Percentiles rank a stretch among this genome's conserved stretches.
Evolutionary conservation across 441 rosid species (phyloP).

Genomic region (Jatropha multifida): DNA sequence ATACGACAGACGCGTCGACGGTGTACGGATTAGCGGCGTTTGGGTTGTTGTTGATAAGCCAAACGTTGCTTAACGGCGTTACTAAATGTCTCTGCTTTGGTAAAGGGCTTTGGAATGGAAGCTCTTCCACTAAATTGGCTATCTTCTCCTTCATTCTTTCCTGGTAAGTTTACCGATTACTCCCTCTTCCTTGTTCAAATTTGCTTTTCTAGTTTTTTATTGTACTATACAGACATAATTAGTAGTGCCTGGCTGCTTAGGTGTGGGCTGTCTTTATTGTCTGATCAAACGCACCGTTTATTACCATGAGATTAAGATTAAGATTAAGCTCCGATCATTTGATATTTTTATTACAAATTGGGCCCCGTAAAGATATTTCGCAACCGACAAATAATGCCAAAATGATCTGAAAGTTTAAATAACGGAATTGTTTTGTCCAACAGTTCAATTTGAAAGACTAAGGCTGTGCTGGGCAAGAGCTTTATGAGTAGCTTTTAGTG

Average conservation of each 20-base stretch:
- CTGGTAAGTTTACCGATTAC: conserved; percentile 41
- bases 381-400: not conserved
- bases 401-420: too few species aligned
- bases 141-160: conserved; percentile 81
- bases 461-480: too few species aligned
- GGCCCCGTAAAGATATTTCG: not conserved
- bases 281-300: too few species aligned
- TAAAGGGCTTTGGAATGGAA: conserved; percentile 66
- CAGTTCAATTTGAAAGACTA: too few species aligned
- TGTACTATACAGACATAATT: not conserved
- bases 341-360: not conserved
- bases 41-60: conserved; percentile 71
- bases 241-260: not conserved
- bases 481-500: too few species aligned
- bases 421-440: too few species aligned
- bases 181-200: not conserved
- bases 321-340: not conserved
- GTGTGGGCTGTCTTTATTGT: not conserved
- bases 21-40: conserved; percentile 83
- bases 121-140: conserved; percentile 54
- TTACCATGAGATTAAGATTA: not conserved
- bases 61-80: conserved; percentile 62
- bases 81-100: conserved; percentile 89
- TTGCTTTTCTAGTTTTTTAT: not conserved
- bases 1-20: conserved; percentile 73